A percentile compares a stretch with the other conserved stretches of the same genome.
These are phyloP conservation scores for Pleomassaria siparia DNA, from an alignment of 2,329 filamentous ascomycete species.

Conservation along the genomic window DNA sequence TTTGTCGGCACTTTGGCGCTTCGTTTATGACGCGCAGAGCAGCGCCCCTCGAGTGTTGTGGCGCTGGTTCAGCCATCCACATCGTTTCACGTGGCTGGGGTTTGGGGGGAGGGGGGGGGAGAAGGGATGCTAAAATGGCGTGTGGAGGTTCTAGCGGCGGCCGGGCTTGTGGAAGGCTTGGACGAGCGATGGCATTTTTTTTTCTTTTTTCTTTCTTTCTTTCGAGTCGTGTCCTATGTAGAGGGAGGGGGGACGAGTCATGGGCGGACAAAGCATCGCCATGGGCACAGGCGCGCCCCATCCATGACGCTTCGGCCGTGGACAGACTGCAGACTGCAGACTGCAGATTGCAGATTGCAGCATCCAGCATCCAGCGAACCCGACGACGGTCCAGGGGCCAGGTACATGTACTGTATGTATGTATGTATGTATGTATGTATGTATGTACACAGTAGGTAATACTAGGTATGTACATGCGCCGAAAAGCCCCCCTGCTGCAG, in stretches of 20 bases:
- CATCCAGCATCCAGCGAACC: constrained; percentile 6
- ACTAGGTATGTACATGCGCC: no score
- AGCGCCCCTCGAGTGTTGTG: constrained; percentile 26
- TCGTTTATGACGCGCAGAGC: constrained; percentile 34
- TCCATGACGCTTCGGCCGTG: constrained; percentile 20
- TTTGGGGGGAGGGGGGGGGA: constrained; percentile 10
- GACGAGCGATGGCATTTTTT: not conserved
- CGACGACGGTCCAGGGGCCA: constrained; percentile 28
- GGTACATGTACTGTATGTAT: no score
- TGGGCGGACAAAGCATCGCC: not conserved
- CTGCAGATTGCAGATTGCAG: no score
- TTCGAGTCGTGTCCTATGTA: not conserved
- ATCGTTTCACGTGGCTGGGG: constrained; percentile 39
- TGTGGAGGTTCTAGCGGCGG: constrained; percentile 31
- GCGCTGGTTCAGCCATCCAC: constrained; percentile 23
- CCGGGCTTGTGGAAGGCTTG: constrained; percentile 11
- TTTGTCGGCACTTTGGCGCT: constrained; percentile 29
- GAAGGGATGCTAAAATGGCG: constrained; percentile 27
- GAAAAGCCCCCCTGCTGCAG: constrained; percentile 24
- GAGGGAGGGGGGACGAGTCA: constrained; percentile 5
- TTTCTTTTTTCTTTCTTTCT: no score
- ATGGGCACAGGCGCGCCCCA: constrained; percentile 17
- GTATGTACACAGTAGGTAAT: no score
- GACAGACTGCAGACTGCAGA: no score
- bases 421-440: no score